Percentiles rank a stretch among this genome's conserved stretches.
Conservation (phyloP, 768 basidiomycete species). For the Clitopilus passeckerianus region DNA sequence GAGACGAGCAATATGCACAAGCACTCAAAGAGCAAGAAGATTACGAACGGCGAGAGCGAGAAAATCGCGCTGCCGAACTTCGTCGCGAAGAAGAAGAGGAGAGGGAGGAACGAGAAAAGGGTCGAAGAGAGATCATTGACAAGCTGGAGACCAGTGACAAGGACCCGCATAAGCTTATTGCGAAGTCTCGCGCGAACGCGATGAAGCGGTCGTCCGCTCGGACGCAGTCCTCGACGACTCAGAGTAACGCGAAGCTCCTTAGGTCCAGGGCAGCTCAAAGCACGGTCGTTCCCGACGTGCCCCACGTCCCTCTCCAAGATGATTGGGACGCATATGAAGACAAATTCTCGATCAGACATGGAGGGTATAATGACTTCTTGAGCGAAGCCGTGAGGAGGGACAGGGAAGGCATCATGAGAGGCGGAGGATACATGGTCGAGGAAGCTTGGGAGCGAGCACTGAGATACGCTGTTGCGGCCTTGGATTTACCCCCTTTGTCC, state of each 20-base stretch:
- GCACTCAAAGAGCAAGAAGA: conserved; percentile 78
- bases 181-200: conserved; percentile 61
- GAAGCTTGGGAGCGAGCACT: conserved; percentile 87
- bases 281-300: conserved; percentile 67
- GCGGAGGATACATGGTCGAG: conserved; percentile 76
- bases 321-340: conserved; percentile 74
- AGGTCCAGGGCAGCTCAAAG: conserved; percentile 64
- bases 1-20: conserved; percentile 73
- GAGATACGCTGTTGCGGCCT: conserved; percentile 63
- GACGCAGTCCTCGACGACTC: conserved; percentile 38
- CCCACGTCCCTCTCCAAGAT: conserved; percentile 76
- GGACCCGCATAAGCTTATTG: conserved; percentile 65
- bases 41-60: conserved; percentile 64
- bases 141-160: conserved; percentile 74
- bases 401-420: conserved; percentile 73
- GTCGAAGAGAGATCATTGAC: conserved; percentile 72
- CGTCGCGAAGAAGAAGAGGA: conserved; percentile 71
- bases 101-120: conserved; percentile 70
- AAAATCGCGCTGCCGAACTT: conserved; percentile 61
- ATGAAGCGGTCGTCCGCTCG: conserved; percentile 58
- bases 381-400: conserved; percentile 77
- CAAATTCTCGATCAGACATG: conserved; percentile 46
- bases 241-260: conserved; percentile 44
- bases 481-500: conserved; percentile 55
- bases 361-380: conserved; percentile 64